These are phyloP conservation scores for Barnettozyma vustinii DNA, from an alignment of 805 yeast species.

Conservation along the genomic window DNA sequence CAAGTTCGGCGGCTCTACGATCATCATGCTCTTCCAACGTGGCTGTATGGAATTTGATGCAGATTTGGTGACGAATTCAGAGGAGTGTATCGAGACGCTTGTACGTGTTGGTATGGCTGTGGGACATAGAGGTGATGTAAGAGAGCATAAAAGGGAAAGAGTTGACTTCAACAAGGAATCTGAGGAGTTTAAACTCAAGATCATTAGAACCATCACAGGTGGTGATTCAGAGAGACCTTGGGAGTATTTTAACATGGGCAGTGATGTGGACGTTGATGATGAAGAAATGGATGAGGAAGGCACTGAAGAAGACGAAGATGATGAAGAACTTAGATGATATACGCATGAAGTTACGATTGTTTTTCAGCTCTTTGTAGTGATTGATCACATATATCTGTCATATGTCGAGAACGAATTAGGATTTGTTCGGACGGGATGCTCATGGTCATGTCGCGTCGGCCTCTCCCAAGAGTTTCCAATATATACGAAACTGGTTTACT, in stretches of 20 bases:
- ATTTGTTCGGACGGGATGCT: too few relatives aligned
- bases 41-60: constrained; percentile 55
- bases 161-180: constrained; percentile 41
- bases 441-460: too few relatives aligned
- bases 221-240: constrained; percentile 31
- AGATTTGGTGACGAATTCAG: constrained; percentile 67
- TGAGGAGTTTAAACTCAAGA: constrained; percentile 40
- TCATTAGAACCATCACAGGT: constrained; percentile 56
- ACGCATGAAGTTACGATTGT: not conserved
- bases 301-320: constrained; percentile 4
- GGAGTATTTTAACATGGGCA: constrained; percentile 22
- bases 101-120: constrained; percentile 88
- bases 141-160: constrained; percentile 45
- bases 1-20: constrained; percentile 94
- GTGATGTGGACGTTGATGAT: constrained; percentile 15
- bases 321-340: not conserved
- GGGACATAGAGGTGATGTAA: constrained; percentile 57
- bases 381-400: too few relatives aligned
- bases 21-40: constrained; percentile 58
- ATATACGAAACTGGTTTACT: not conserved
- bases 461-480: too few relatives aligned
- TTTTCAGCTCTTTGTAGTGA: too few relatives aligned
- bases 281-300: constrained; percentile 4
- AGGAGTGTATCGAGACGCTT: constrained; percentile 69
- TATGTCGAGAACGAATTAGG: too few relatives aligned